Percentiles rank a stretch among this genome's conserved stretches.
Evolutionary conservation across 192 early-diverging fungal genomes (phyloP).

Genomic region (Phycomyces blakesleeanus): DNA sequence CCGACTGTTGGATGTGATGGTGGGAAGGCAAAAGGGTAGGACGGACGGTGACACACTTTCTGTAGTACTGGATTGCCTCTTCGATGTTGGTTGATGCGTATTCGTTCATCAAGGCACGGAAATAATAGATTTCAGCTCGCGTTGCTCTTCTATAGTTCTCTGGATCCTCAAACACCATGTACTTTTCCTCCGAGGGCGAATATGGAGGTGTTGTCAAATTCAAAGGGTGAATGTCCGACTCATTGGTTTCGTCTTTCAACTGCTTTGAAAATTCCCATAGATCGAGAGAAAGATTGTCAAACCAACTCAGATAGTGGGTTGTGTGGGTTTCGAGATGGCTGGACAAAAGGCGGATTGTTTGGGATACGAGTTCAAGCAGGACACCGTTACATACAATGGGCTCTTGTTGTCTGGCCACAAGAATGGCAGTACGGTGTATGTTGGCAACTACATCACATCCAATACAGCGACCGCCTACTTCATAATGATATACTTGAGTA

Average conservation of each 20-base stretch:
- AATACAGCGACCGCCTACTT: slow-evolving; percentile 5
- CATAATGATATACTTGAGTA: neutral
- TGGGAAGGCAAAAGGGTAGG: slow-evolving; percentile 7
- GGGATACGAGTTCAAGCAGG: slow-evolving; percentile 12
- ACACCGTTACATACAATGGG: slow-evolving; percentile 5
- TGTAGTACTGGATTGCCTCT: slow-evolving; percentile 7
- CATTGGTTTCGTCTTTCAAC: slow-evolving; percentile 11
- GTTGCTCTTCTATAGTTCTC: slow-evolving; percentile 14
- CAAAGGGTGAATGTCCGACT: neutral
- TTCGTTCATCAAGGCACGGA: slow-evolving; percentile 9
- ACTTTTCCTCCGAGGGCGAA: neutral
- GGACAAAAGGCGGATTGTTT: slow-evolving; percentile 2
- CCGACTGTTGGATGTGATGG: slow-evolving; percentile 9
- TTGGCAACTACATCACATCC: slow-evolving; percentile 2
- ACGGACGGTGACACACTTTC: slow-evolving; percentile 9
- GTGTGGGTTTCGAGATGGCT: slow-evolving; percentile 13
- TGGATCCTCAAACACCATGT: neutral
- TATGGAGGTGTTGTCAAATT: neutral
- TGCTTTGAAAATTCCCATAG: slow-evolving; percentile 16
- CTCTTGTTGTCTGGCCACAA: neutral
- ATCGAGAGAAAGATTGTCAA: slow-evolving; percentile 2
- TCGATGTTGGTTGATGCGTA: neutral
- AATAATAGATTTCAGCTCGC: slow-evolving; percentile 11
- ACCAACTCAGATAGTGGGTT: slow-evolving; percentile 10
- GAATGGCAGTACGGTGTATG: neutral